Evolutionary conservation across 2,329 filamentous ascomycete genomes (phyloP), one percentile per base, ranked within the genome.

Genomic region (Fusarium tricinctum): DNA sequence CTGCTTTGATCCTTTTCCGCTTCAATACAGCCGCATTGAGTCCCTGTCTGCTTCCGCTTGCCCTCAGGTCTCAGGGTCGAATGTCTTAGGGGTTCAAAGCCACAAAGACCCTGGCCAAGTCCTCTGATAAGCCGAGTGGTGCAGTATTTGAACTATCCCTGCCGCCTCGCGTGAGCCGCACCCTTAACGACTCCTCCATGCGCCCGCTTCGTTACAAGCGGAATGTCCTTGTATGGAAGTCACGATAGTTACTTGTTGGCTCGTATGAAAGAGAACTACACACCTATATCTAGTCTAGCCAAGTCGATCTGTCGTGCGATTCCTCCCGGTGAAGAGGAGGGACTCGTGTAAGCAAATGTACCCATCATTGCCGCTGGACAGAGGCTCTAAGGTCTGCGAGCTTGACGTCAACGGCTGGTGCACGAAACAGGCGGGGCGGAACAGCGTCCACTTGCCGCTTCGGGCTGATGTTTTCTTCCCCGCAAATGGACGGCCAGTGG

Each of bases 351-450:
- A 49, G 48, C 40, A 44, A 23, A 44, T 54, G 46, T 60, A 35
- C 48, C 48, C 47, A 66, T 66, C 54, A 66, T 53, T 28, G 26
- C 26, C 35, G 15, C 20, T 32, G 39, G 35, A 22, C 22, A 62
- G 46, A 45, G 65, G 54, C 38, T 69, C 52, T 42, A 6, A 32
- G 48, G 28, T 42, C 33, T 63, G 61, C 38, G 46, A 59, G 48
- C 46, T 44, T 64, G 58, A 69, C 66, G 66, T 69, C 66, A 68
- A 69, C 53, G 63, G 66, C 66, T 70, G 52, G 53, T 53, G 30
- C 35, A 50, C 47, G 22, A 48, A 35, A 23, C 39, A 55, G 59
- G 50, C 33, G 65, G 60, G 55, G 62, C 53, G n/a, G 30, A 19
- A 40, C 38, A 68, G 44, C 45, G 39, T 68, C 66, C 63, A 63